These are phyloP conservation scores for Syncephalastrum contaminatum DNA, from an alignment of 371 early-diverging fungal genomes.

Conservation along the genomic window DNA sequence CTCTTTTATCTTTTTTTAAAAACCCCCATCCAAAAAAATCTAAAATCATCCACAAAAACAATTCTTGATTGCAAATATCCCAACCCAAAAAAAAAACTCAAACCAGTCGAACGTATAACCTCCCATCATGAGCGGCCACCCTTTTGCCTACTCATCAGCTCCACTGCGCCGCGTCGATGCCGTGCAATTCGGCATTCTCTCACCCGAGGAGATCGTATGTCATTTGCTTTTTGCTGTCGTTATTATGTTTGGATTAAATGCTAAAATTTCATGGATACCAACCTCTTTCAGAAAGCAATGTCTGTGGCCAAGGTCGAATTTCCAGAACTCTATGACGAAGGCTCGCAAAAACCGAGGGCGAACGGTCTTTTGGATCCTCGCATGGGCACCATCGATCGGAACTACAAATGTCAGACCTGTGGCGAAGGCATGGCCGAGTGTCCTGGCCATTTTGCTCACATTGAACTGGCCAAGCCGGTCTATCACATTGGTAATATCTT, in stretches of 20 bases:
- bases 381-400: conserved; percentile 99
- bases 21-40: conserved; percentile 4
- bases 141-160: conserved; percentile 83
- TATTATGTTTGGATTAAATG: background rate
- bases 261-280: conserved; percentile 9
- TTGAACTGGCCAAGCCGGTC: conserved; percentile 98
- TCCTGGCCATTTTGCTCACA: conserved; percentile 99
- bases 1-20: conserved; percentile 1
- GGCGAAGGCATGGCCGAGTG: conserved; percentile 96
- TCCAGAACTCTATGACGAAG: conserved; percentile 96
- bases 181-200: conserved; percentile 96
- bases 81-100: background rate
- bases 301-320: conserved; percentile 95
- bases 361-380: conserved; percentile 96
- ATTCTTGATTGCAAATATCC: background rate
- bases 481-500: conserved; percentile 79
- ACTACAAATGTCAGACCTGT: conserved; percentile 98
- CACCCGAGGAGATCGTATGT: conserved; percentile 94
- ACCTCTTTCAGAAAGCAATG: conserved; percentile 81
- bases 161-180: conserved; percentile 86
- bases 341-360: conserved; percentile 78
- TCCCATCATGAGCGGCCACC: conserved; percentile 52
- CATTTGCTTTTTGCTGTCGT: conserved; percentile 2
- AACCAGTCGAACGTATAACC: conserved; percentile 3
- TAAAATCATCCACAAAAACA: background rate